These are phyloP conservation scores for Aspergillus funiculosus DNA, from an alignment of 495 filamentous ascomycete species.

Conservation along the genomic window DNA sequence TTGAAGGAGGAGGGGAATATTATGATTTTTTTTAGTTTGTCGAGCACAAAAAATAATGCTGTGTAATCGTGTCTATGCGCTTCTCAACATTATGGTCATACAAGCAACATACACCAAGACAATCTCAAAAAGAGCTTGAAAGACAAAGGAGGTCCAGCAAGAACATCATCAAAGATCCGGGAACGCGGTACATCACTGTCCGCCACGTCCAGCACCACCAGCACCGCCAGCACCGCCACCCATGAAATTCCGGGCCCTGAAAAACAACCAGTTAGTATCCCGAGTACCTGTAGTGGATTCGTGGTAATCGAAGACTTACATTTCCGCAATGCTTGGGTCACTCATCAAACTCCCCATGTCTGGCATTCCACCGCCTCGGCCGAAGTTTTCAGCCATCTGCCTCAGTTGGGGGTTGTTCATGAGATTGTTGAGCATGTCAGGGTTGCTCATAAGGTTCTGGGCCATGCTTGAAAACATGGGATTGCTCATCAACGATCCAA, in stretches of 20 bases:
- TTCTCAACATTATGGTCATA: conserved; percentile 14
- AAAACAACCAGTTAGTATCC: conserved; percentile 15
- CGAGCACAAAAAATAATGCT: too few relatives aligned
- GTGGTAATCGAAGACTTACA: conserved; percentile 55
- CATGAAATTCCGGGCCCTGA: conserved; percentile 74
- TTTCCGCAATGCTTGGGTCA: conserved; percentile 84
- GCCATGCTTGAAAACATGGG: conserved; percentile 97
- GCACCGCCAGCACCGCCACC: conserved; percentile 47
- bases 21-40: neutral
- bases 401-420: conserved; percentile 90
- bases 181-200: conserved; percentile 9
- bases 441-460: conserved; percentile 94
- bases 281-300: neutral
- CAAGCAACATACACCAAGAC: conserved; percentile 1
- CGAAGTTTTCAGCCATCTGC: conserved; percentile 61
- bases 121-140: neutral
- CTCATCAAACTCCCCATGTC: conserved; percentile 76
- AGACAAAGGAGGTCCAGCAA: too few relatives aligned
- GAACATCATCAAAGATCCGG: neutral
- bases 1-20: too few relatives aligned
- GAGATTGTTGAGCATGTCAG: conserved; percentile 77
- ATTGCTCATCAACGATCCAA: conserved; percentile 84
- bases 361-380: conserved; percentile 68
- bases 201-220: conserved; percentile 36
- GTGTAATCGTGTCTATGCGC: conserved; percentile 7